These are phyloP conservation scores for Solanum arcanum DNA, from an alignment of 257 asterid genomes.

Conservation along the genomic window DNA sequence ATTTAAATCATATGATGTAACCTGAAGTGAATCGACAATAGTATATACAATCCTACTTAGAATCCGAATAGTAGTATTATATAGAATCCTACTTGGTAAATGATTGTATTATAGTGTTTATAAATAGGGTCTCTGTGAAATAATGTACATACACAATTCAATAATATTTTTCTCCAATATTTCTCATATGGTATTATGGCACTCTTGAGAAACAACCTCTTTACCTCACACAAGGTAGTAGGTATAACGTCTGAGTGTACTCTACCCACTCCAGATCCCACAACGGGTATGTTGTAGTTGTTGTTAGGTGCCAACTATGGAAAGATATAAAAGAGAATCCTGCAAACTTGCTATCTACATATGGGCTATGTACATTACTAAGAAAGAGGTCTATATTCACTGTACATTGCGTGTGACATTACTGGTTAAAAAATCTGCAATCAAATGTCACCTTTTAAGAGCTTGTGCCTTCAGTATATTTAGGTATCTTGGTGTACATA, in stretches of 20 bases:
- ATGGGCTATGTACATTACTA: background rate
- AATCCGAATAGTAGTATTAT: background rate
- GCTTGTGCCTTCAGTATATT: background rate
- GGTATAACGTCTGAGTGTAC: background rate
- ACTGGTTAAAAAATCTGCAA: background rate
- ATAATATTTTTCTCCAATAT: background rate
- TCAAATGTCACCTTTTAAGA: background rate
- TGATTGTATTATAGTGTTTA: background rate
- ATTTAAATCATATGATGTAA: background rate
- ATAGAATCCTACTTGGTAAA: background rate
- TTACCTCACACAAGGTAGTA: background rate
- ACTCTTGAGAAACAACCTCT: background rate
- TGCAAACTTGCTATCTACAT: background rate
- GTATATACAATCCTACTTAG: background rate
- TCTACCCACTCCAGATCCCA: background rate
- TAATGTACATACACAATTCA: background rate
- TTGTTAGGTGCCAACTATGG: background rate
- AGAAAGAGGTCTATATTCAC: background rate
- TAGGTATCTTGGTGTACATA: background rate
- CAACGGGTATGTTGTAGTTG: background rate
- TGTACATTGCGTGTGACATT: background rate
- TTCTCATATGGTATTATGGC: background rate
- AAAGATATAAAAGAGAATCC: background rate
- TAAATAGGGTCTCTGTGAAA: background rate
- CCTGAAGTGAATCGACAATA: background rate